Evolutionary conservation across 805 yeast species (phyloP), one percentile per base, ranked within the genome.

Genomic region (Cyberlindnera japonica): DNA sequence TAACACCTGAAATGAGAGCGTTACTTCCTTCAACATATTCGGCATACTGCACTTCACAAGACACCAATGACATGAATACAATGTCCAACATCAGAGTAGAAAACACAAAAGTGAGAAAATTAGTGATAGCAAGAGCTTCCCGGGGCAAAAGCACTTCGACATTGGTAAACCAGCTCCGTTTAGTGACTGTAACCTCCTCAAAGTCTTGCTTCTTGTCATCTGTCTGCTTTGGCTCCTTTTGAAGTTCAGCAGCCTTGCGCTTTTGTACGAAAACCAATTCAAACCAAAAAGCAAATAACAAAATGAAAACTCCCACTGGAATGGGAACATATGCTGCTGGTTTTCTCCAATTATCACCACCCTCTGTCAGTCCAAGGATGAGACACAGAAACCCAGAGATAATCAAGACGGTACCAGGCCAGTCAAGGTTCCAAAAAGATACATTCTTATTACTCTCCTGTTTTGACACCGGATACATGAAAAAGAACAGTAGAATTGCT

Each of bases 311-410:
- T 0, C 75, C 75, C 37, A 72, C 46, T 1, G 64, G 51, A 1
- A 71, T 42, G 0, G 74, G 61, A n/a, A 67, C 69, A 43, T 69
- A 69, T 3, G 69, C 64, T 14, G 56, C 52, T 1, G 75, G 68
- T 1, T 57, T 42, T 5, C 55, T 54, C 75, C 76, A 72, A 2
- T 54, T 51, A 5, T 59, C 62, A 20, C 74, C 74, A 13, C 71
- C 75, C 46, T 69, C 68, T 0, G 71, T 68, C 33, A 71, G 53
- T 0, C 74, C 77, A n/a, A 65, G 56, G 23, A 71, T 69, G 2
- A 68, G 45, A 27, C 71, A 49, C 3, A 69, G 33, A 3, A 61
- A 44, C 0, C 71, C 72, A n/a, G 48, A 32, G 16, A 71, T 60
- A 9, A 68, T 38, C 9, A 63, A 12, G 1, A 52, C 7, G 0